Evolutionary conservation across 2,329 filamentous ascomycete genomes (phyloP).

Genomic region (Domatiomyces globalis): DNA sequence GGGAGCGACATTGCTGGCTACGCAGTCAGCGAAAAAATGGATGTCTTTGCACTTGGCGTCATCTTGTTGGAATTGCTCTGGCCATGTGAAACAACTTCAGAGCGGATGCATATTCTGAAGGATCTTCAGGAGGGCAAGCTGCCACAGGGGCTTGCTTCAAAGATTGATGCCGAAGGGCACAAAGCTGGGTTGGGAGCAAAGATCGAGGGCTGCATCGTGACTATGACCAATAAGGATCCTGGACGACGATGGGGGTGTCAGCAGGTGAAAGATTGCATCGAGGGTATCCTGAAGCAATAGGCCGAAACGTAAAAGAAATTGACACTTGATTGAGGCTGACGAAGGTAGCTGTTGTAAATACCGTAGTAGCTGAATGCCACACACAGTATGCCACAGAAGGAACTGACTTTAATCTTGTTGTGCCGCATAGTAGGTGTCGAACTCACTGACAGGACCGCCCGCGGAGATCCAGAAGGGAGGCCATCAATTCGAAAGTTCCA

Average conservation of each 20-base stretch:
- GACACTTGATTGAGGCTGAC: not conserved
- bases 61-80: slow-evolving; percentile 46
- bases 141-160: slow-evolving; percentile 26
- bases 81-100: slow-evolving; percentile 38
- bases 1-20: not conserved
- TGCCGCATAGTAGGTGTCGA: no score
- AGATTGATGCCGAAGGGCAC: slow-evolving; percentile 24
- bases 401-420: not conserved
- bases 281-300: slow-evolving; percentile 5
- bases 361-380: not conserved
- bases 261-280: slow-evolving; percentile 24
- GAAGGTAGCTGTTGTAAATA: not conserved
- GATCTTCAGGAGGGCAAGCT: slow-evolving; percentile 24
- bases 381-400: not conserved
- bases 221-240: slow-evolving; percentile 29
- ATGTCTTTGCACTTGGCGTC: slow-evolving; percentile 21
- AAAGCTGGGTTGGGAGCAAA: slow-evolving; percentile 21
- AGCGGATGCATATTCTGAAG: slow-evolving; percentile 31
- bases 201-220: slow-evolving; percentile 26
- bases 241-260: slow-evolving; percentile 26
- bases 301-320: not conserved
- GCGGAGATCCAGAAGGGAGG: no score
- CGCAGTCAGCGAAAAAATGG: slow-evolving; percentile 38
- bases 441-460: no score
- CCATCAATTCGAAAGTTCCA: no score